Percentiles rank a stretch among this genome's conserved stretches.
Conservation (phyloP, 495 filamentous ascomycete genomes). For the Talaromyces ruber region DNA sequence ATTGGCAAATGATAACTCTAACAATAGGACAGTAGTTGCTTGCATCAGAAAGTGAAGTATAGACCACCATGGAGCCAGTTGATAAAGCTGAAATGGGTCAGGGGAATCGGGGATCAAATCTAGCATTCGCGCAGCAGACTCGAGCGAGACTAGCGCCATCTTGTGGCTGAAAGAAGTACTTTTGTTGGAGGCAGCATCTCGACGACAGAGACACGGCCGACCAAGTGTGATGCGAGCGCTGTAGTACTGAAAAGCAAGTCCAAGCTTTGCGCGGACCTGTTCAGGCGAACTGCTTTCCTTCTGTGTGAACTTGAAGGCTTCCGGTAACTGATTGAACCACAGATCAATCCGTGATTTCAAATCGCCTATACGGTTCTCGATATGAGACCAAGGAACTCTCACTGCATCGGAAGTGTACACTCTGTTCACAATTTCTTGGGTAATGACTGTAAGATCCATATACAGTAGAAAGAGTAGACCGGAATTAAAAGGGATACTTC, state of each 20-base stretch:
- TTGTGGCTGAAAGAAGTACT: constrained; percentile 46
- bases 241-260: constrained; percentile 50
- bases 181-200: constrained; percentile 38
- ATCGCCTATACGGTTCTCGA: constrained; percentile 47
- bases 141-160: constrained; percentile 45
- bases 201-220: constrained; percentile 55
- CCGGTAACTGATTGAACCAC: constrained; percentile 46
- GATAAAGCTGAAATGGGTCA: constrained; percentile 39
- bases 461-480: constrained; percentile 42
- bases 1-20: constrained; percentile 50
- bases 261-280: constrained; percentile 33
- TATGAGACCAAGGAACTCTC: constrained; percentile 47
- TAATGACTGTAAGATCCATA: constrained; percentile 42
- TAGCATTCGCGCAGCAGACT: constrained; percentile 45
- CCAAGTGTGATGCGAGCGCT: constrained; percentile 51
- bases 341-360: constrained; percentile 42
- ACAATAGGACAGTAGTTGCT: constrained; percentile 49
- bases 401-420: constrained; percentile 52
- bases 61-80: constrained; percentile 57
- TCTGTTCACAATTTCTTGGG: constrained; percentile 43
- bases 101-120: constrained; percentile 42
- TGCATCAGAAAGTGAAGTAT: constrained; percentile 60
- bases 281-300: constrained; percentile 23
- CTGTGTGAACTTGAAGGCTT: constrained; percentile 39
- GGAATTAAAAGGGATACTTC: constrained; percentile 22